Evolutionary conservation across 257 asterid genomes (phyloP).

Genomic region (Linaria vulgaris): DNA sequence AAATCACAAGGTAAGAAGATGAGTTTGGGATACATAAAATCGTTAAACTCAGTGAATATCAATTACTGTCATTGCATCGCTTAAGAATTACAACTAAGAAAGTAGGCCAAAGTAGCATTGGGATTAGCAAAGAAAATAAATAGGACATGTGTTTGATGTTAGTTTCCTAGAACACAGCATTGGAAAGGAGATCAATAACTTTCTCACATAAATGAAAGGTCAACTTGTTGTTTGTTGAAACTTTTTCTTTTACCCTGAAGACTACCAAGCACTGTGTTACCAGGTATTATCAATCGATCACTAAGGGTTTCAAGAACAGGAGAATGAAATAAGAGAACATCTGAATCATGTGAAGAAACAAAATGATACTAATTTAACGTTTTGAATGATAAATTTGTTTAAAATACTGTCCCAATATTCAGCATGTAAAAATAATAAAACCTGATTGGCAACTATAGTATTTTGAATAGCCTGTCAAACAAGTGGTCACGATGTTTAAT

Average conservation of each 20-base stretch:
- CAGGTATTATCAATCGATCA: background rate
- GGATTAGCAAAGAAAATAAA: slow-evolving; percentile 1
- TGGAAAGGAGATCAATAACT: slow-evolving; percentile 1
- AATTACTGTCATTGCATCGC: background rate
- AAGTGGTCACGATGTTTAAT: no score
- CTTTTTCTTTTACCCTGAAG: no score
- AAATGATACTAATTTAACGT: no score
- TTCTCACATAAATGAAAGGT: background rate
- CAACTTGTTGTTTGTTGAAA: background rate
- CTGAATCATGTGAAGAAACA: no score
- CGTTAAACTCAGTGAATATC: background rate
- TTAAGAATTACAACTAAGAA: background rate
- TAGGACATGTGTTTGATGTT: background rate
- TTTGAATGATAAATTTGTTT: no score
- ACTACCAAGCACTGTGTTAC: background rate
- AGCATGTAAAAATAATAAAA: no score
- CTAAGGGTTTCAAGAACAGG: background rate
- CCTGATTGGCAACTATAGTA: no score
- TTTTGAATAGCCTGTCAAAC: no score
- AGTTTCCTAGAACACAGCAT: background rate
- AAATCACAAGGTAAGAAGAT: background rate
- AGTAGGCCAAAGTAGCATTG: background rate
- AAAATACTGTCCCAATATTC: no score
- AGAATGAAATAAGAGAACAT: no score
- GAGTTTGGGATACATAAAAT: background rate